These are phyloP conservation scores for Pholiota microspora DNA, from an alignment of 768 basidiomycete genomes.

Conservation along the genomic window DNA sequence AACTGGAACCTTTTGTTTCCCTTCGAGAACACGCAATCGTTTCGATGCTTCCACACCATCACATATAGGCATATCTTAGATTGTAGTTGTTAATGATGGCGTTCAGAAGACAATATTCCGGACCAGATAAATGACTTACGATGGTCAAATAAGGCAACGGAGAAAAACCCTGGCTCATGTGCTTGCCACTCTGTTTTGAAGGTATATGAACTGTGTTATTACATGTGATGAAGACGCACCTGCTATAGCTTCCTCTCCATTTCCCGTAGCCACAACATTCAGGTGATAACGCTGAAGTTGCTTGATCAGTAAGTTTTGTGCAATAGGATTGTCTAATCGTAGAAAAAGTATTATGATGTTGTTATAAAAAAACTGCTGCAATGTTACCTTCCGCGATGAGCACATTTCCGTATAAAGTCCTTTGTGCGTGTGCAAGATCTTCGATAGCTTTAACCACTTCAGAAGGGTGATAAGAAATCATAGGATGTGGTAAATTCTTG, in stretches of 20 bases:
- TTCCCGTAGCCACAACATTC: constrained; percentile 58
- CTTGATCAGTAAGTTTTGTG: constrained; percentile 64
- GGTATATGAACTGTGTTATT: neutral
- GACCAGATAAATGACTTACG: constrained; percentile 44
- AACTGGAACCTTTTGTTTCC: constrained; percentile 46
- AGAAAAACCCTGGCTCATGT: constrained; percentile 67
- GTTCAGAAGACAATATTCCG: neutral
- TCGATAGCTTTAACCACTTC: constrained; percentile 43
- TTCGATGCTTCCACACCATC: constrained; percentile 78
- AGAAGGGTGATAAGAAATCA: constrained; percentile 33
- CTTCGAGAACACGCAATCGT: constrained; percentile 57
- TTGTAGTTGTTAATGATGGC: constrained; percentile 1
- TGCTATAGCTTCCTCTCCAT: constrained; percentile 65
- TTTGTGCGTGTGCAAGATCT: constrained; percentile 42
- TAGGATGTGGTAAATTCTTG: constrained; percentile 50
- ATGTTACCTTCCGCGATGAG: constrained; percentile 67
- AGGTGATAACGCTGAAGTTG: constrained; percentile 63
- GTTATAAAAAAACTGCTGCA: neutral
- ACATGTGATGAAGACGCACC: constrained; percentile 32
- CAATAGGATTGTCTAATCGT: constrained; percentile 64
- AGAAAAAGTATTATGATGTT: neutral
- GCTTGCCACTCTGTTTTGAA: constrained; percentile 58
- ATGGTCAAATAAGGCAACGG: constrained; percentile 72
- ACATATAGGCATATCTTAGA: constrained; percentile 74
- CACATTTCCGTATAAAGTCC: constrained; percentile 63